Conservation (phyloP, 106 monocot species). For the Dendrobium officinale region DNA sequence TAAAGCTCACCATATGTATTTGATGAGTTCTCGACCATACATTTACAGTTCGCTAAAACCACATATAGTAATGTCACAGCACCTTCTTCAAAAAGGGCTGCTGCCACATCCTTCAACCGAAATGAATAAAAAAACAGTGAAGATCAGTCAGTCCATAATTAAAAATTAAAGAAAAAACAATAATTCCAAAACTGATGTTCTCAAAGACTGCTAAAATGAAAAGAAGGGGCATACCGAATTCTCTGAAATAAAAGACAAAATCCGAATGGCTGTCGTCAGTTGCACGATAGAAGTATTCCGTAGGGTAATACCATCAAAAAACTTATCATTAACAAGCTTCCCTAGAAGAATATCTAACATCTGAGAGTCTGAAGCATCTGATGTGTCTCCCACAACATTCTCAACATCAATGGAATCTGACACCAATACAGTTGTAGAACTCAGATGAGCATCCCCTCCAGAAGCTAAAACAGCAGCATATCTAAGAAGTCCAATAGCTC, state of each 20-base stretch:
- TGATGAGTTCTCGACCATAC: constrained; percentile 82
- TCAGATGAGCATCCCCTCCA: constrained; percentile 93
- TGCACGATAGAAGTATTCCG: constrained; percentile 72
- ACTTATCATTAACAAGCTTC: constrained; percentile 88
- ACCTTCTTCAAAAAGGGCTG: constrained; percentile 88
- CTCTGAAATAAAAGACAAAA: constrained; percentile 86
- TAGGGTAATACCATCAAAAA: constrained; percentile 71
- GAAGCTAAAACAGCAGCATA: constrained; percentile 98
- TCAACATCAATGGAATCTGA: constrained; percentile 93
- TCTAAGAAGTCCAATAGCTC: constrained; percentile 76
- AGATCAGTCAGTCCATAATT: neutral
- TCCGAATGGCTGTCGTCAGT: constrained; percentile 77
- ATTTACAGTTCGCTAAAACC: constrained; percentile 77
- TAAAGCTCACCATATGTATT: constrained; percentile 76
- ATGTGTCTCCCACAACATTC: constrained; percentile 70
- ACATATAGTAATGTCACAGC: constrained; percentile 79
- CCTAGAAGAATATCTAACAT: constrained; percentile 87
- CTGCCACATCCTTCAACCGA: constrained; percentile 60
- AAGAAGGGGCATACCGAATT: constrained; percentile 47
- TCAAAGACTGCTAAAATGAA: neutral
- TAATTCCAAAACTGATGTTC: neutral
- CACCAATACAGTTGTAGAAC: constrained; percentile 66
- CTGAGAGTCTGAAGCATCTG: constrained; percentile 53
- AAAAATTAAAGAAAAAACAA: neutral
- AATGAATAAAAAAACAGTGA: constrained; percentile 8